Percentiles rank a stretch among this genome's conserved stretches.
phyloP scores from a whole-genome alignment of 257 asterid species.

The Solanum paucissectum region DNA sequence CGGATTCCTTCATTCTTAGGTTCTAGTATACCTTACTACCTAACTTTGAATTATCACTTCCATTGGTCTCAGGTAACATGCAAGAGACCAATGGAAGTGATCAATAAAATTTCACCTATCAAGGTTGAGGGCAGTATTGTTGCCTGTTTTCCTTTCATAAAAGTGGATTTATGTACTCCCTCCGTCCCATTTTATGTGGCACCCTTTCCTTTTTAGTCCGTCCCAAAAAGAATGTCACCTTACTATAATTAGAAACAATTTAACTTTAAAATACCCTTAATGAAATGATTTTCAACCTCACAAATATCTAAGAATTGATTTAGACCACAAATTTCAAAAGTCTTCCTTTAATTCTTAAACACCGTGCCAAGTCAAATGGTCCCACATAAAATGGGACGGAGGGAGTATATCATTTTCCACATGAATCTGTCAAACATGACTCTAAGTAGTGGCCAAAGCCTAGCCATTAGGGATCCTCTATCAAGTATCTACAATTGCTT shows the following conservation, averaged over 20 bases:
- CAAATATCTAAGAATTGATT: not conserved
- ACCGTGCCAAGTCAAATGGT: not conserved
- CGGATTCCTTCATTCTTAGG: not conserved
- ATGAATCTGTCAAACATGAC: not conserved
- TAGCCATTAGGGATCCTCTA: not conserved
- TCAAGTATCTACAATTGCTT: not conserved
- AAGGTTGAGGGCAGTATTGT: not conserved
- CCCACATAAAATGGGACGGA: not conserved
- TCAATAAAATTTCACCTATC: not conserved
- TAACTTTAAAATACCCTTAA: not conserved
- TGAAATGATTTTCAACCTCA: not conserved
- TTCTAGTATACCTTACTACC: not conserved
- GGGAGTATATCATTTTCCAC: not conserved
- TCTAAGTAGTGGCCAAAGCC: not conserved
- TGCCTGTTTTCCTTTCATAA: not conserved
- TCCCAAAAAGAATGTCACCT: not conserved
- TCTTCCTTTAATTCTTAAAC: not conserved
- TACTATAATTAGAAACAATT: too few relatives aligned
- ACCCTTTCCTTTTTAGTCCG: not conserved
- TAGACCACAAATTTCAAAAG: not conserved
- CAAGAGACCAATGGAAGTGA: not conserved
- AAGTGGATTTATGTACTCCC: not conserved
- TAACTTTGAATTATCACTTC: not conserved
- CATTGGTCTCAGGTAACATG: not conserved
- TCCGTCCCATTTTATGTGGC: not conserved